Conservation (phyloP, 2,329 filamentous ascomycete species). For the Teratosphaeria epicoccoides region DNA sequence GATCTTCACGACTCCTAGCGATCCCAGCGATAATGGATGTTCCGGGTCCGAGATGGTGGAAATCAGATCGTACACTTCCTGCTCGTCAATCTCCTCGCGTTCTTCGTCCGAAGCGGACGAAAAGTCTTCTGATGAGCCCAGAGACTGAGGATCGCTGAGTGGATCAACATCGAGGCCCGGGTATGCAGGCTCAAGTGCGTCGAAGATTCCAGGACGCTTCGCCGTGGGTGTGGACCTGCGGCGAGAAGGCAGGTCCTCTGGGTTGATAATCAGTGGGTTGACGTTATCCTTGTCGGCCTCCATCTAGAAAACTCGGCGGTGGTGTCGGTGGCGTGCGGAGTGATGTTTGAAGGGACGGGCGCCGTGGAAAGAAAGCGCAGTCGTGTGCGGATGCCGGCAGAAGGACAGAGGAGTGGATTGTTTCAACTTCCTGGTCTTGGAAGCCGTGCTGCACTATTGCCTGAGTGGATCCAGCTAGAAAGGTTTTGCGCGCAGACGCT, state of each 20-base stretch:
- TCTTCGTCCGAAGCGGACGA: slow-evolving; percentile 44
- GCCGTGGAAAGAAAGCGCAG: neutral
- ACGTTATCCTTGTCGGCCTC: slow-evolving; percentile 54
- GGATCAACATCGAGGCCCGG: slow-evolving; percentile 30
- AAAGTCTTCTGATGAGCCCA: slow-evolving; percentile 27
- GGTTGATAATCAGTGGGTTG: slow-evolving; percentile 85
- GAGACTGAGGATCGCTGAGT: slow-evolving; percentile 20
- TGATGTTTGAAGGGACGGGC: neutral
- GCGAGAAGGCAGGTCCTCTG: slow-evolving; percentile 78
- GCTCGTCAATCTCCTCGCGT: slow-evolving; percentile 83
- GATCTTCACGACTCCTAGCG: slow-evolving; percentile 91
- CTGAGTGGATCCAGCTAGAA: neutral
- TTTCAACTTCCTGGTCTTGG: neutral
- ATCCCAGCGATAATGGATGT: slow-evolving; percentile 86
- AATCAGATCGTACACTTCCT: slow-evolving; percentile 95
- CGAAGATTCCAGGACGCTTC: slow-evolving; percentile 43
- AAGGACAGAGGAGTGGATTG: neutral
- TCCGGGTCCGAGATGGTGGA: slow-evolving; percentile 92
- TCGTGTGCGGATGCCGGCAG: neutral
- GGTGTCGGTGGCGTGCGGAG: slow-evolving; percentile 1
- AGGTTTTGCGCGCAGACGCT: neutral
- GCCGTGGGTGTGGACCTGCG: slow-evolving; percentile 34
- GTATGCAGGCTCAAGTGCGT: slow-evolving; percentile 41
- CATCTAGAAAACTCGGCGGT: slow-evolving; percentile 13
- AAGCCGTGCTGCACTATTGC: neutral